Percentiles rank a stretch among this genome's conserved stretches.
Evolutionary conservation across 371 early-diverging fungal species (phyloP).

Genomic region (Circinella minor): DNA sequence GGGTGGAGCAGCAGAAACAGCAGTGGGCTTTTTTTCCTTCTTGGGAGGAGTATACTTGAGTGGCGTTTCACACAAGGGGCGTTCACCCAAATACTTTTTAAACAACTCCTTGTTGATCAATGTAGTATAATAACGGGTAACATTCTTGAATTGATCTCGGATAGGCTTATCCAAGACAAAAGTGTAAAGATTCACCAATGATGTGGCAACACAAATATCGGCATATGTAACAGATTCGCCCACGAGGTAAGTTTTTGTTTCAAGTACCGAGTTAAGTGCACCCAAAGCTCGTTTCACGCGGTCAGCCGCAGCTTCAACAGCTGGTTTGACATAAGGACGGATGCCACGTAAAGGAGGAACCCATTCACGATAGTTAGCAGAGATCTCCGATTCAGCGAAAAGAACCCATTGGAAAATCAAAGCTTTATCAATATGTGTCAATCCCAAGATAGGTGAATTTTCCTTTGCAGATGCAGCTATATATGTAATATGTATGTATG

Average conservation of each 20-base stretch:
- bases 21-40: conserved; percentile 56
- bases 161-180: conserved; percentile 64
- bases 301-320: conserved; percentile 69
- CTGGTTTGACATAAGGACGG: conserved; percentile 68
- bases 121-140: conserved; percentile 88
- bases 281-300: conserved; percentile 63
- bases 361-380: conserved; percentile 51
- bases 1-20: conserved; percentile 26
- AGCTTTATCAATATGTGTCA: conserved; percentile 71
- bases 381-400: conserved; percentile 70
- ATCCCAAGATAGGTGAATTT: conserved; percentile 65
- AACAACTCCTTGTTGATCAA: conserved; percentile 79
- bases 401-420: conserved; percentile 80
- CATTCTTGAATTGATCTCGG: conserved; percentile 83
- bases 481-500: no score
- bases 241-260: conserved; percentile 87
- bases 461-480: conserved; percentile 65
- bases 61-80: conserved; percentile 61
- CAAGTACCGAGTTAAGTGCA: conserved; percentile 75
- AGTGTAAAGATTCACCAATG: conserved; percentile 67
- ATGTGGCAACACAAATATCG: conserved; percentile 74
- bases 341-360: conserved; percentile 72
- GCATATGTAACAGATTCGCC: conserved; percentile 91
- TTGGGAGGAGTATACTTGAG: conserved; percentile 57
- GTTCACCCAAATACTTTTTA: conserved; percentile 78